phyloP scores from a whole-genome alignment of 257 asterid genomes.

The Linderniella brevidens region DNA sequence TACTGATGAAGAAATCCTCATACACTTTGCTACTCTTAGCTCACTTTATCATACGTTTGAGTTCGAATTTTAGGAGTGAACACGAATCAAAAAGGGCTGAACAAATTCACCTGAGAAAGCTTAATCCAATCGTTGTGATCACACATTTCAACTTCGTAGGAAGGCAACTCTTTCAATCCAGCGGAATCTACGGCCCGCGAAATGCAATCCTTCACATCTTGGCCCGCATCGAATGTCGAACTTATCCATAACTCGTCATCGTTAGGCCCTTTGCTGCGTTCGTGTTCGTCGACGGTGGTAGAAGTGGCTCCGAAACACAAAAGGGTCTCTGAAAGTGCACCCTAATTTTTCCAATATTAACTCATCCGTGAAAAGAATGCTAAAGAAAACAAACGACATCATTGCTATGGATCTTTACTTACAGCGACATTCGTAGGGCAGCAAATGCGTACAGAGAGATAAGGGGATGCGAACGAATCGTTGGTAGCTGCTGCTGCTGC shows the following conservation, averaged over 20 bases:
- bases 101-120: conserved; percentile 35
- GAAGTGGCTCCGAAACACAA: conserved; percentile 85
- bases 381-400: background rate
- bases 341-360: conserved; percentile 19
- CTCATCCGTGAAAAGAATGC: background rate
- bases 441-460: conserved; percentile 62
- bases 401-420: conserved; percentile 11
- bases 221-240: conserved; percentile 37
- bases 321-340: conserved; percentile 63
- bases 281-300: conserved; percentile 45
- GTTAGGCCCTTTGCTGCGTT: conserved; percentile 11
- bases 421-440: conserved; percentile 48
- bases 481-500: conserved; percentile 7
- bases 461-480: conserved; percentile 37
- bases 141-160: conserved; percentile 39
- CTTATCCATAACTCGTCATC: conserved; percentile 26
- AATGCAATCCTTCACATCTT: conserved; percentile 68
- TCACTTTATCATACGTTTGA: too few species aligned
- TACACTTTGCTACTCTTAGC: background rate
- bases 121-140: conserved; percentile 77
- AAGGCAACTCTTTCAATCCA: conserved; percentile 59
- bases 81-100: too few species aligned
- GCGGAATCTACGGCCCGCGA: conserved; percentile 63
- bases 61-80: too few species aligned
- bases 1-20: background rate